Conservation (phyloP, 495 filamentous ascomycete genomes). For the Darksidea phi region DNA sequence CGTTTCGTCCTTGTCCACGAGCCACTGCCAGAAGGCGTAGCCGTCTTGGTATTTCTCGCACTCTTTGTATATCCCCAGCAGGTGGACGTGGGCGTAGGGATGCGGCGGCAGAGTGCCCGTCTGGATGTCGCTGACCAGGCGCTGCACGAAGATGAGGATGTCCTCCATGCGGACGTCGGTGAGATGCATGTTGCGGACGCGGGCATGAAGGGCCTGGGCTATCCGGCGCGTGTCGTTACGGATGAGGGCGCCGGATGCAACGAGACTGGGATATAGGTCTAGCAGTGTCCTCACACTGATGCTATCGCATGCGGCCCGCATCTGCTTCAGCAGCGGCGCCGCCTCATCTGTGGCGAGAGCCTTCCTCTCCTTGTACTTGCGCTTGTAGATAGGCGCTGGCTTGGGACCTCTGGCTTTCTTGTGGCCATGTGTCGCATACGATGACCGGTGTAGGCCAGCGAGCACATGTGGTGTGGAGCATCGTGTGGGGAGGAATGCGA, state of each 20-base stretch:
- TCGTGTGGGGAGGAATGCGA: slow-evolving; percentile 3
- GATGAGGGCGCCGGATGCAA: neutral
- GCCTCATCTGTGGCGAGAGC: neutral
- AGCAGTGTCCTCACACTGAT: neutral
- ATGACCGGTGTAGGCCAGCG: neutral
- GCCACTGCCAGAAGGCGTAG: slow-evolving; percentile 49
- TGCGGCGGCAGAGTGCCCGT: slow-evolving; percentile 41
- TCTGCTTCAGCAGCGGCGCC: neutral
- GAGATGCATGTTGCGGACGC: neutral
- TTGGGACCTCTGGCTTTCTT: neutral
- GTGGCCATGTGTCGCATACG: too few relatives aligned
- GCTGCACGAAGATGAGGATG: slow-evolving; percentile 32
- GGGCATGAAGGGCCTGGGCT: slow-evolving; percentile 18
- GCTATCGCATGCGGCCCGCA: neutral
- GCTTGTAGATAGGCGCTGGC: neutral
- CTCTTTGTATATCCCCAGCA: slow-evolving; percentile 50
- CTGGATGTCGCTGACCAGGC: slow-evolving; percentile 42
- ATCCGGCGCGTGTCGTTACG: slow-evolving; percentile 19
- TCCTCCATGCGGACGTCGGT: neutral
- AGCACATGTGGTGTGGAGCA: neutral
- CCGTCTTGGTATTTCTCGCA: slow-evolving; percentile 42
- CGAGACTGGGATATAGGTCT: slow-evolving; percentile 19
- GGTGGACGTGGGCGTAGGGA: slow-evolving; percentile 45
- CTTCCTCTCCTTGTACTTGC: neutral
- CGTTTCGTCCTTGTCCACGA: slow-evolving; percentile 41